Base-by-base conservation (phyloP, 176 grass and related monocot genomes). In the Paspalum vaginatum region DNA sequence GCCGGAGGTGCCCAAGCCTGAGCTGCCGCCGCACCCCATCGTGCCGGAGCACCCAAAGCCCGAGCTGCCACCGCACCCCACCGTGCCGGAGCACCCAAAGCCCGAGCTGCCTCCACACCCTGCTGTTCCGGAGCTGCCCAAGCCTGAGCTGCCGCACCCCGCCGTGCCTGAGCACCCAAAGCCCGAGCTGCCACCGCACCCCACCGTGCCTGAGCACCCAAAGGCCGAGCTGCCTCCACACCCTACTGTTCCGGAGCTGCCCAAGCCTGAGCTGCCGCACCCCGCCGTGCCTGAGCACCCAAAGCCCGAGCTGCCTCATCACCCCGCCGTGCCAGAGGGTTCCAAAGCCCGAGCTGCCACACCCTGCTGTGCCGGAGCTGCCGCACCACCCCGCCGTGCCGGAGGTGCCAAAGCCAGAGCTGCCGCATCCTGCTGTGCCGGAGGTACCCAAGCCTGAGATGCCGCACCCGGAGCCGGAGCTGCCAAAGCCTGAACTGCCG, bases 341-440 rank as follows among this genome's bases (percentile, higher is more conserved):
- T 4, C 74, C 83, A 4, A 85, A 70, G 47, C 44, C 45, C 3
- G 74, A 85, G 66, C 6, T 65, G 20, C 84, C 84, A 4, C 72
- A 84, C 20, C 73, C 51, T 0, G 7, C 1, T 0, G 22, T 46
- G 3, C 72, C 72, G 0, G 82, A 85, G 54, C 0, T 78, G 6
- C 83, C 83, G 52, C 72, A 72, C 0, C 74, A 77, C 15, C 57
- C 47, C 0, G n/a, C 1, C 0, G 37, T 21, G 3, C 60, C 71
- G 1, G 71, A 57, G 62, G 0, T 75, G 2, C 81, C 81, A 0
- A 65, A 83, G 3, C 66, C 37, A 0, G 56, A 77, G 43, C 17
- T 65, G 22, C 58, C 67, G 0, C 73, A 76, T 6, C 73, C 73
- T 11, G 69, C 5, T 24, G 47, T 72, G 5, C 70, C 70, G 0